Base-by-base conservation (phyloP, 2,329 filamentous ascomycete species). In the Corynespora cassiicola region DNA sequence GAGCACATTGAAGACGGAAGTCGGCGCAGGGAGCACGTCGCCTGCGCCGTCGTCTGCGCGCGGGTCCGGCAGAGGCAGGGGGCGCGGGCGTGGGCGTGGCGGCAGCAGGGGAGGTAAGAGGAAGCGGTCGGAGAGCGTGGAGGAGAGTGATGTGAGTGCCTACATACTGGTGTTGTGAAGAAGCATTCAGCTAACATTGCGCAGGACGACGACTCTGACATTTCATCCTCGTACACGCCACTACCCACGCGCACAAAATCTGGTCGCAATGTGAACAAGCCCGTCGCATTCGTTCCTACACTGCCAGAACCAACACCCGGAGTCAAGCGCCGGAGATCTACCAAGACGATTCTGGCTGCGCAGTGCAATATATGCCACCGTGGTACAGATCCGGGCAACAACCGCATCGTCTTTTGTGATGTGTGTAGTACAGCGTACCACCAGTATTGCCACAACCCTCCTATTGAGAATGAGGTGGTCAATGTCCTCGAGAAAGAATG, bases 331-430 rank as follows among this genome's bases (percentile, higher is more conserved):
- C 85, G 85, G 68, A 78, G 82, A 47, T 82, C 79, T 15, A 76
- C 77, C 57, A 70, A 68, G 46, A 66, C 72, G 58, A 48, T 73
- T 68, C 49, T 80, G 68, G 71, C 65, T 66, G 45, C 80, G 10
- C 75, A 87, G 20, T 94, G 88, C 72, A 85, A 84, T 54, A 78
- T 81, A 48, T 95, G 89, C 68, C 79, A 84, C 36, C 77, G 88
- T 50, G 84, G 86, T 7, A 80, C 86, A 50, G 88, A 86, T 56
- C 85, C 86, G 3, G 65, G 75, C n/a, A 82, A 74, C 52, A 94
- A 94, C 69, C 81, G 85, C 69, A 91, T 95, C 61, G 88, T 94
- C 3, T 90, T 91, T 66, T 95, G 89, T 70, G 87, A 92, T 67
- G 84, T 84, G 11, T 95, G 89, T 72, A 88, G 89, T 62, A 76